Evolutionary conservation across 768 basidiomycete genomes (phyloP).

Genomic region (Mycena venus): DNA sequence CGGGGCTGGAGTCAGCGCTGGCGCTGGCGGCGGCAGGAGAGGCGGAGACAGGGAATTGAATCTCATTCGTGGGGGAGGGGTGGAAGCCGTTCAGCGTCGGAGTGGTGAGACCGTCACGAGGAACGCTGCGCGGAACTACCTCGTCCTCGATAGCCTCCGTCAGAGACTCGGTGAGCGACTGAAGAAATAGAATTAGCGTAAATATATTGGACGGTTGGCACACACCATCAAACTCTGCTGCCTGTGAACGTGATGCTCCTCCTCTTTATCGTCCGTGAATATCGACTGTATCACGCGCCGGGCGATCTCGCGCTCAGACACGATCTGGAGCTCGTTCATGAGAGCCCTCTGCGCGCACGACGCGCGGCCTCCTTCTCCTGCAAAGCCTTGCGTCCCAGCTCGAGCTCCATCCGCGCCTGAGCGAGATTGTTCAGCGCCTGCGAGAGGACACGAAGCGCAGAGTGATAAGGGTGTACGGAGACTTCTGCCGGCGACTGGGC

Average conservation of each 20-base stretch:
- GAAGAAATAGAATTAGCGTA: background rate
- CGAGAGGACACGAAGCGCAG: conserved; percentile 77
- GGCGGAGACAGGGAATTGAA: conserved; percentile 11
- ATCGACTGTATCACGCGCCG: conserved; percentile 75
- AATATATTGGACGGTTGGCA: conserved; percentile 10
- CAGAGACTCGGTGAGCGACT: conserved; percentile 69
- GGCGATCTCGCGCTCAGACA: conserved; percentile 76
- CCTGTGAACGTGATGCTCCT: conserved; percentile 62
- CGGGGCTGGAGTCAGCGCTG: conserved; percentile 7
- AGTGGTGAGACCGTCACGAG: conserved; percentile 10
- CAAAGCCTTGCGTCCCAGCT: conserved; percentile 65
- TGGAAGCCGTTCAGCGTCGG: conserved; percentile 37
- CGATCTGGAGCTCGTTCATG: conserved; percentile 65
- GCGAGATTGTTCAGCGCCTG: conserved; percentile 73
- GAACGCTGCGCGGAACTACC: conserved; percentile 52
- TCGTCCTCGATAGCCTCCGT: conserved; percentile 69
- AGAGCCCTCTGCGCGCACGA: conserved; percentile 63
- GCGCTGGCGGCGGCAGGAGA: background rate
- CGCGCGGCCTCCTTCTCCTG: conserved; percentile 72
- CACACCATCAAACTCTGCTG: conserved; percentile 74
- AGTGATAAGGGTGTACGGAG: conserved; percentile 71
- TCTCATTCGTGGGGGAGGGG: conserved; percentile 23
- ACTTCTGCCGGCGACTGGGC: conserved; percentile 63
- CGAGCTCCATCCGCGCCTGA: conserved; percentile 71
- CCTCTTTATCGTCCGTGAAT: conserved; percentile 67